Base-by-base conservation (phyloP, 768 basidiomycete genomes). In the Xanthoconium stramineum region DNA sequence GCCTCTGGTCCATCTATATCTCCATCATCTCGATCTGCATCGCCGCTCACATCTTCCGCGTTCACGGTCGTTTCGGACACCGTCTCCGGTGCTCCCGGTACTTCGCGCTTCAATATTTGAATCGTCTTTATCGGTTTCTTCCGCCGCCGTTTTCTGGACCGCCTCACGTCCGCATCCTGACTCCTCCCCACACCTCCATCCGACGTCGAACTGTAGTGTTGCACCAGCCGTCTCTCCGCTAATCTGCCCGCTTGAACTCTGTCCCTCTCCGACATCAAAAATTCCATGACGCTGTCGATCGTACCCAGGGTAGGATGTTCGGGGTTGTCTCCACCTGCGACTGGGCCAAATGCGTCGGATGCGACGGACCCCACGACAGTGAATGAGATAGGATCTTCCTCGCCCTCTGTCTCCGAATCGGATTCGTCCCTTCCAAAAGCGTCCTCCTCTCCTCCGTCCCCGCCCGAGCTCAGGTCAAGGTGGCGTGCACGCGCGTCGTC, bases 271-370 rank as follows among this genome's bases (percentile, higher is more conserved):
- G 82, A 83, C 42, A 85, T 86, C 48, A 91, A 77, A 57, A 90
- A 92, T n/a, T 80, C 81, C 14, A 92, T 76, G 0, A 86, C 88
- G 56, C 84, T 83, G 55, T 88, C 88, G 15, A 92, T 78, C 50
- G 82, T 80, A 0, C 90, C 90, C 14, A 92, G 71, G 3, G 86
- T 89, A 0, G 90, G 89, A 45, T 81, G 77, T 29, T 74, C 75
- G 15, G 66, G 49, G 20, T 77, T 75, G 47, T 55, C 24, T 3
- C 24, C 58, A 28, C 72, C 70, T 8, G 66, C 60, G 28, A 74
- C 73, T 3, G 62, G 57, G 29, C 62, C 49, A 3, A 53, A 68
- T 28, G 36, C 65, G 38, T 66, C 68, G 0, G 62, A 66, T 13
- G 44, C 61, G 39, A 67, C 12, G 5, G 65, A 63, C n/a, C 61